phyloP scores from a whole-genome alignment of 2,329 filamentous ascomycete species.

The Beauveria sp. region DNA sequence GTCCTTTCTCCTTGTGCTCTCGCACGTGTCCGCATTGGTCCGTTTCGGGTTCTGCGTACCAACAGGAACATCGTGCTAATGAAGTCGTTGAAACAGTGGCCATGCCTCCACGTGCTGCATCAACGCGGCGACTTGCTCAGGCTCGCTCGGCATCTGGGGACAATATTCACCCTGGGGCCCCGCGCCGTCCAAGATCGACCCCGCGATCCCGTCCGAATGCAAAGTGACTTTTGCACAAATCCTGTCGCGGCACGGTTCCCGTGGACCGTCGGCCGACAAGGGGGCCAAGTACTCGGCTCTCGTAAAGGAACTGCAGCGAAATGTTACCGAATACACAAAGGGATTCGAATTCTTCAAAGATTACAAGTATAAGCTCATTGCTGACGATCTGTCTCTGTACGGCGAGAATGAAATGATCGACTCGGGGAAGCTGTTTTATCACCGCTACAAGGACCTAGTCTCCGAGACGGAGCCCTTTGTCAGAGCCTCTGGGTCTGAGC shows the following conservation, averaged over 20 bases:
- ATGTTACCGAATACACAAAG: conserved; percentile 47
- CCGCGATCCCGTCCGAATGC: conserved; percentile 58
- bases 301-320: conserved; percentile 56
- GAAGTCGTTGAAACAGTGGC: background rate
- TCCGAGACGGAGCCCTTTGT: conserved; percentile 56
- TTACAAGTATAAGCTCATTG: conserved; percentile 64
- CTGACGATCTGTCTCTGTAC: conserved; percentile 60
- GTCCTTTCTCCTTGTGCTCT: background rate
- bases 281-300: conserved; percentile 54
- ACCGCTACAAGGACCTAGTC: conserved; percentile 60
- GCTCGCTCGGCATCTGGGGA: conserved; percentile 65
- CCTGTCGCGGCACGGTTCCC: conserved; percentile 76
- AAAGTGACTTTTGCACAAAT: conserved; percentile 71
- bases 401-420: conserved; percentile 63
- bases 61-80: background rate
- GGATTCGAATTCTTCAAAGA: conserved; percentile 62
- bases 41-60: background rate
- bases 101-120: background rate
- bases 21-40: background rate
- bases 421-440: conserved; percentile 69
- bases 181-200: conserved; percentile 57
- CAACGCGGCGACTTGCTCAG: conserved; percentile 4
- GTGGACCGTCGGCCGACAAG: conserved; percentile 69
- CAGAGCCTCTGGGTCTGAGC: conserved; percentile 59
- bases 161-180: conserved; percentile 83